Conservation (phyloP, 2,329 filamentous ascomycete genomes). For the Arthrobotrys sphaeroides region DNA sequence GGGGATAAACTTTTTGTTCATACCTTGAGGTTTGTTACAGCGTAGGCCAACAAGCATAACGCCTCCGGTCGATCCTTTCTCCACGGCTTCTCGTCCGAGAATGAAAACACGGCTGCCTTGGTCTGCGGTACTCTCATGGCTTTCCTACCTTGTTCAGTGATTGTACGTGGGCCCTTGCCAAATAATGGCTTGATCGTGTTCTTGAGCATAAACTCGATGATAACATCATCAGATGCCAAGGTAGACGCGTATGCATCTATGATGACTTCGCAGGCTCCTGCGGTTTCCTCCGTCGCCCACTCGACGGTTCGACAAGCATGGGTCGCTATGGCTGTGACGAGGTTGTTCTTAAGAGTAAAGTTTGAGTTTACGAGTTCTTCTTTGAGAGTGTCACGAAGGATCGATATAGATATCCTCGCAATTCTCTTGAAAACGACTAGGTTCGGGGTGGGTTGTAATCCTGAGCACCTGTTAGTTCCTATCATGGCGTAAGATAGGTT, state of each 20-base stretch:
- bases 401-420: conserved; percentile 8
- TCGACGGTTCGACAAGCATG: not conserved
- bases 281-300: conserved; percentile 22
- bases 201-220: conserved; percentile 26
- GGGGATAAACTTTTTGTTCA: not conserved
- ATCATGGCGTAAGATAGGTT: not conserved
- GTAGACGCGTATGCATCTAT: not conserved
- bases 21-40: conserved; percentile 24
- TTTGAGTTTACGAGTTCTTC: not conserved
- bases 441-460: conserved; percentile 9
- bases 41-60: conserved; percentile 43
- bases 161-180: conserved; percentile 14
- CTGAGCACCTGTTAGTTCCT: not conserved
- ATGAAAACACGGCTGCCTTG: conserved; percentile 23
- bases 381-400: not conserved
- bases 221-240: conserved; percentile 18
- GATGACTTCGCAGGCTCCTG: conserved; percentile 1
- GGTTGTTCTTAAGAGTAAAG: not conserved
- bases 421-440: conserved; percentile 14
- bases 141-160: conserved; percentile 38
- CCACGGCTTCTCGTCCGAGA: conserved; percentile 51
- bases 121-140: conserved; percentile 36
- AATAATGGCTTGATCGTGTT: conserved; percentile 24
- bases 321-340: conserved; percentile 20
- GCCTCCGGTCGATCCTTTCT: conserved; percentile 42